These are phyloP conservation scores for Plenodomus biglobosus DNA, from an alignment of 2,329 filamentous ascomycete species.

Conservation along the genomic window DNA sequence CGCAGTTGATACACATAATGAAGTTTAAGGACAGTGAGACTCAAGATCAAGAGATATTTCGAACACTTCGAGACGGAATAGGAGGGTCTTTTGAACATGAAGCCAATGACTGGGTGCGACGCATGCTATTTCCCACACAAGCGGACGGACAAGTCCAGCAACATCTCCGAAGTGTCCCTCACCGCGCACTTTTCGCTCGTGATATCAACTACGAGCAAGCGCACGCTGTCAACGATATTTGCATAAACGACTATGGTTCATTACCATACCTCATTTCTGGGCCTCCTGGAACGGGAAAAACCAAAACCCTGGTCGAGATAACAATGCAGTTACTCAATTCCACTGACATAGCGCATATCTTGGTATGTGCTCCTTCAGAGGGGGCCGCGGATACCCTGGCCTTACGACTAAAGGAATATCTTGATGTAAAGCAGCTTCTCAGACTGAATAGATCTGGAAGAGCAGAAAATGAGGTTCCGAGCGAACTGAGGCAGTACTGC, in stretches of 20 bases:
- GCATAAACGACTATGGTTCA: constrained; percentile 46
- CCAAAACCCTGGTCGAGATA: constrained; percentile 53
- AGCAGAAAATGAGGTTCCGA: constrained; percentile 48
- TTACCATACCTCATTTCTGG: constrained; percentile 53
- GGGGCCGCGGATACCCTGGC: constrained; percentile 51
- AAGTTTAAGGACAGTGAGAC: neutral
- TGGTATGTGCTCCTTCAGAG: constrained; percentile 52
- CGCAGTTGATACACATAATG: constrained; percentile 4
- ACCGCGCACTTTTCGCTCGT: constrained; percentile 44
- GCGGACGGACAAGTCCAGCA: constrained; percentile 45
- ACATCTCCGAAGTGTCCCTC: constrained; percentile 39
- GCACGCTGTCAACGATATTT: constrained; percentile 49
- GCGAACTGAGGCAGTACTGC: constrained; percentile 43
- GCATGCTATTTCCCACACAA: constrained; percentile 50
- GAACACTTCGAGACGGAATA: neutral
- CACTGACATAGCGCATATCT: constrained; percentile 35
- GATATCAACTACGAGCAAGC: constrained; percentile 53
- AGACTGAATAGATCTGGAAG: constrained; percentile 47
- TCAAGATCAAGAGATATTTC: neutral
- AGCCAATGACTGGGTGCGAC: constrained; percentile 35
- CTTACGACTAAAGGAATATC: constrained; percentile 42
- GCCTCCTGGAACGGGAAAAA: constrained; percentile 57
- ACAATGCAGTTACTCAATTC: constrained; percentile 40
- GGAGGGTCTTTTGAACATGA: neutral
- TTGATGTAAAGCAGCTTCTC: constrained; percentile 45